Percentiles rank a stretch among this genome's conserved stretches.
Conservation (phyloP, 2,329 filamentous ascomycete genomes). For the Chalaropsis thielavioides region DNA sequence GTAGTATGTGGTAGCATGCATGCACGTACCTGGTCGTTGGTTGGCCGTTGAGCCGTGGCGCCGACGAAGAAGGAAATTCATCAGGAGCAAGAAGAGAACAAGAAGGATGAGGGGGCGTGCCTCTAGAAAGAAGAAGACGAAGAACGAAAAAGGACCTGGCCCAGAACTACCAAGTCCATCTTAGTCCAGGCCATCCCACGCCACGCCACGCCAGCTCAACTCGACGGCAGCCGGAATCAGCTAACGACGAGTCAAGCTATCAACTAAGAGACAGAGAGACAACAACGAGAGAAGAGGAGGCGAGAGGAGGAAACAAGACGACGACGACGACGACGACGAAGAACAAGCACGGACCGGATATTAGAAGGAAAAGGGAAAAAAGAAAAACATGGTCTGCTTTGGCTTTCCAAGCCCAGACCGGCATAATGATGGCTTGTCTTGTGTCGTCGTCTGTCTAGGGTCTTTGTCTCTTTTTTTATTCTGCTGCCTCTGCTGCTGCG, state of each 20-base stretch:
- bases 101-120: background rate
- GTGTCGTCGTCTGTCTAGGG: background rate
- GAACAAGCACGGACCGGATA: background rate
- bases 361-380: background rate
- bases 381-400: background rate
- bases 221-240: slow-evolving; percentile 1
- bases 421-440: background rate
- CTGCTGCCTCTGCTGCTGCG: background rate
- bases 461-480: too few relatives aligned
- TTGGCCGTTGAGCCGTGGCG: background rate
- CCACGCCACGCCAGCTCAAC: background rate
- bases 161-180: background rate
- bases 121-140: background rate
- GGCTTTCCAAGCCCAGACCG: background rate
- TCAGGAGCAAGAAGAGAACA: background rate
- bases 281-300: background rate
- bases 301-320: background rate
- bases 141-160: background rate
- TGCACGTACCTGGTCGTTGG: background rate
- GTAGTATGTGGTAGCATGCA: background rate
- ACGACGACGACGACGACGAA: background rate
- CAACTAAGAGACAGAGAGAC: background rate
- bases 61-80: background rate
- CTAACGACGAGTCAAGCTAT: slow-evolving; percentile 1
- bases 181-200: background rate